Evolutionary conservation across 106 monocot genomes (phyloP).

Genomic region (Dendrobium chrysotoxum): DNA sequence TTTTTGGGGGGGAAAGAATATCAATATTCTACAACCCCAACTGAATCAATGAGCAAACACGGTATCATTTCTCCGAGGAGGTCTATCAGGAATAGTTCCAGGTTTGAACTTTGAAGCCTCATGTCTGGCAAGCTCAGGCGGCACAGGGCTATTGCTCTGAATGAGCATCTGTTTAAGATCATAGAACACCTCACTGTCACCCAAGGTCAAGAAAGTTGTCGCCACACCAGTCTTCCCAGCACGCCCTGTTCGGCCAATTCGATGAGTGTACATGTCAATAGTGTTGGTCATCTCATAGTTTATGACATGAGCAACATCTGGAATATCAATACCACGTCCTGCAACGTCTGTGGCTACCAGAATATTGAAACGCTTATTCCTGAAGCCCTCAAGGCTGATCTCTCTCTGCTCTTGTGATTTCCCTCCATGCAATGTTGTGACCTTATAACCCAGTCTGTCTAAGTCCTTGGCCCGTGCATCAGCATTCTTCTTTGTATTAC

Average conservation of each 20-base stretch:
- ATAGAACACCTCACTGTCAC: constrained; percentile 87
- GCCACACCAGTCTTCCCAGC: constrained; percentile 92
- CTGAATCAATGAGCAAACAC: constrained; percentile 47
- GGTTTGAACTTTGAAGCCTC: constrained; percentile 97
- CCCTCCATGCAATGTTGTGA: constrained; percentile 88
- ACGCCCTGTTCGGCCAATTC: constrained; percentile 93
- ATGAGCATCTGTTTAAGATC: constrained; percentile 98
- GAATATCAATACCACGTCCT: constrained; percentile 97
- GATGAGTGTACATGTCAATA: constrained; percentile 91
- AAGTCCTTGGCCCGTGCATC: constrained; percentile 82
- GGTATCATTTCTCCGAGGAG: constrained; percentile 88
- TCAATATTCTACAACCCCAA: not conserved
- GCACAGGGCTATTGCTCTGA: constrained; percentile 87
- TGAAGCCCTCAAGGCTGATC: constrained; percentile 93
- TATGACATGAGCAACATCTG: constrained; percentile 96
- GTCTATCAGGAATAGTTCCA: constrained; percentile 79
- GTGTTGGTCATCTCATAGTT: constrained; percentile 87
- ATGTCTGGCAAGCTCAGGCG: constrained; percentile 91
- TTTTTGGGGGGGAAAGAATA: too few species aligned
- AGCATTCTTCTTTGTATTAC: constrained; percentile 90
- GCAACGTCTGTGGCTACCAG: constrained; percentile 97
- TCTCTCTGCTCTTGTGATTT: constrained; percentile 97
- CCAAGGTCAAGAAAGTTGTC: constrained; percentile 83
- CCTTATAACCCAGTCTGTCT: constrained; percentile 76
- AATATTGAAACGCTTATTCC: constrained; percentile 77